Evolutionary conservation across 2,329 filamentous ascomycete genomes (phyloP).

Genomic region (Lachnellula hyalina): DNA sequence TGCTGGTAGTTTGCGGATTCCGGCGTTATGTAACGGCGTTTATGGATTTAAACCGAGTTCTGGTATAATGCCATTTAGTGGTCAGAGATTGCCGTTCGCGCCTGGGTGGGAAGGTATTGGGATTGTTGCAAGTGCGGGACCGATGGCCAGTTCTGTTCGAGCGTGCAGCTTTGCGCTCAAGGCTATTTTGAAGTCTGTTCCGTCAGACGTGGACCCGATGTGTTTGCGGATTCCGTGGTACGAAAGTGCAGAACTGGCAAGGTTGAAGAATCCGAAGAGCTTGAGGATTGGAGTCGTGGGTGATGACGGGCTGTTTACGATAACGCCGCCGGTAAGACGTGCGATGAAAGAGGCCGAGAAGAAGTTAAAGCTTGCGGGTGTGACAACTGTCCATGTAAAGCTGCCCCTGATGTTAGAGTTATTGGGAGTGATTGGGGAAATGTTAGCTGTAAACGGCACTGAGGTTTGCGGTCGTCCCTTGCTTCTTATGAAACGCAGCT

Average conservation of each 20-base stretch:
- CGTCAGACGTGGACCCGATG: neutral
- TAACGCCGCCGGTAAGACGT: constrained; percentile 32
- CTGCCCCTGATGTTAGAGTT: neutral
- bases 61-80: constrained; percentile 37
- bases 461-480: constrained; percentile 17
- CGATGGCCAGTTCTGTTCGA: constrained; percentile 28
- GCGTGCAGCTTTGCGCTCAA: constrained; percentile 6
- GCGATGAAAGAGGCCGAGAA: constrained; percentile 25
- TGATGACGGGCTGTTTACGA: constrained; percentile 27
- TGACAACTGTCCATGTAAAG: neutral
- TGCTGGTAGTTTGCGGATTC: constrained; percentile 39
- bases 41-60: constrained; percentile 46
- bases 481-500: neutral
- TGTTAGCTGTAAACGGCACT: constrained; percentile 15
- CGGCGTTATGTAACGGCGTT: constrained; percentile 45
- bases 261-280: constrained; percentile 1
- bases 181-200: constrained; percentile 1
- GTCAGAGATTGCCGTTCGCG: constrained; percentile 43
- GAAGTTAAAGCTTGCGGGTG: constrained; percentile 25
- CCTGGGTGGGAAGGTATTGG: constrained; percentile 46
- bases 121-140: constrained; percentile 44
- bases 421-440: constrained; percentile 34
- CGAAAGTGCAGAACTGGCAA: constrained; percentile 19
- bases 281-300: constrained; percentile 30
- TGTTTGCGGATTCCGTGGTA: neutral